Conservation (phyloP, 2,329 filamentous ascomycete genomes). For the Fusarium tuaranense region DNA sequence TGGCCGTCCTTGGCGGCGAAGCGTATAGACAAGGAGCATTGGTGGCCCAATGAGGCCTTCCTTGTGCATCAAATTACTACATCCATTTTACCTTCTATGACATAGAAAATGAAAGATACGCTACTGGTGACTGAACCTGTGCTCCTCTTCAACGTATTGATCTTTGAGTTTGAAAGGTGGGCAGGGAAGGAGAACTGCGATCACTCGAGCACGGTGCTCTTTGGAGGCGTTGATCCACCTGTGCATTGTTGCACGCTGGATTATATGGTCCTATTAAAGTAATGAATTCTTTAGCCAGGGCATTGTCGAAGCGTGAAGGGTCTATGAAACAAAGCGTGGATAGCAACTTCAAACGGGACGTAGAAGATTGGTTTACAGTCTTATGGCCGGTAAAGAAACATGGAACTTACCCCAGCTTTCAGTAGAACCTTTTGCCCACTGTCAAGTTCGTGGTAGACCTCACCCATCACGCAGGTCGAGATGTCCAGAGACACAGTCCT, state of each 20-base stretch:
- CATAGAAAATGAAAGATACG: background rate
- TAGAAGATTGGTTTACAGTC: background rate
- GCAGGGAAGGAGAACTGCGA: slow-evolving; percentile 15
- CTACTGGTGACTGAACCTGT: background rate
- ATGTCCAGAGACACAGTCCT: slow-evolving; percentile 20
- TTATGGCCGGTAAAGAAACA: background rate
- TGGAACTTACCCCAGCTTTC: slow-evolving; percentile 6
- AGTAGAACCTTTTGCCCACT: slow-evolving; percentile 17
- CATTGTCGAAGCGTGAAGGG: background rate
- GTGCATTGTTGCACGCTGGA: slow-evolving; percentile 21
- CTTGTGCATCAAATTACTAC: background rate
- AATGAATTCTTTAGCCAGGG: background rate
- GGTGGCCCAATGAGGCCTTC: background rate
- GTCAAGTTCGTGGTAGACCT: slow-evolving; percentile 19
- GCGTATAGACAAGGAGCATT: background rate
- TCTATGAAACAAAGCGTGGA: background rate
- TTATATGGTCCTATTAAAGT: slow-evolving; percentile 4
- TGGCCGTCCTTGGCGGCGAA: too few relatives aligned
- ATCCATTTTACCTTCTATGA: background rate
- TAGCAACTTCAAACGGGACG: background rate
- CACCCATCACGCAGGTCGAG: slow-evolving; percentile 16
- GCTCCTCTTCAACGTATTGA: slow-evolving; percentile 5
- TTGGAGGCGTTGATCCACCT: slow-evolving; percentile 19
- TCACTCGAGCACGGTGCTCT: slow-evolving; percentile 6
- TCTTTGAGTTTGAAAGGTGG: background rate